Base-by-base conservation (phyloP, 306 rosid genomes). In the Hylodesmum podocarpum region DNA sequence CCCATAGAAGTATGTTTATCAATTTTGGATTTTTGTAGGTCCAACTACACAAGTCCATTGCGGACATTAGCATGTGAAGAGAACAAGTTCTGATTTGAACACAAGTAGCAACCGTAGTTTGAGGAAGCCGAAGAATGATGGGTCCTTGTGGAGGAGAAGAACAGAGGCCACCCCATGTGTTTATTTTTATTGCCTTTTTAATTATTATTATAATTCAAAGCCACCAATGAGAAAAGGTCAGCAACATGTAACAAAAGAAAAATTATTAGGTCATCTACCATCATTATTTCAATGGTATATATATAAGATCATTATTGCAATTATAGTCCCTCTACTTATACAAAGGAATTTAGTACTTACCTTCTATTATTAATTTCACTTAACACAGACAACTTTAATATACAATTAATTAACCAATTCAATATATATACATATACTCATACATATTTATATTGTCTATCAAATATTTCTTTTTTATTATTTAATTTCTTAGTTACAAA, bases 11-110 rank as follows among this genome's bases (percentile, higher is more conserved):
- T 41, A 36, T 19, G 66, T 27, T 68, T 47, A 27, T 19, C 8
- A 8, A 6, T 57, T 10, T 4, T 25, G 27, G 78, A 79, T 69
- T 70, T 73, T 69, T 19, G 12, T 54, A 43, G 91, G 87, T 73
- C 91, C 87, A 81, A 82, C 68, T 19, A 70, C 47, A 55, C 27
- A 61, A 65, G 15, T 62, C 59, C 47, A 66, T 66, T 27, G 66
- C 50, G 57, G 88, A 87, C 92, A 87, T 59, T 19, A 49, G 74
- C 90, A 91, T 84, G 97, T 91, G 94, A 81, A 68, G 84, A 81
- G 68, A 70, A 63, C 77, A 63, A 66, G 76, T 43, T 75, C 29
- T 54, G 71, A 77, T 63, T 75, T 34, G 55, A 66, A 67, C 15
- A 46, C 54, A 68, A 80, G 74, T 18, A 67, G 72, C 39, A 64